phyloP scores from a whole-genome alignment of 108 stramenopile species.

The Skeletonema tropicum region DNA sequence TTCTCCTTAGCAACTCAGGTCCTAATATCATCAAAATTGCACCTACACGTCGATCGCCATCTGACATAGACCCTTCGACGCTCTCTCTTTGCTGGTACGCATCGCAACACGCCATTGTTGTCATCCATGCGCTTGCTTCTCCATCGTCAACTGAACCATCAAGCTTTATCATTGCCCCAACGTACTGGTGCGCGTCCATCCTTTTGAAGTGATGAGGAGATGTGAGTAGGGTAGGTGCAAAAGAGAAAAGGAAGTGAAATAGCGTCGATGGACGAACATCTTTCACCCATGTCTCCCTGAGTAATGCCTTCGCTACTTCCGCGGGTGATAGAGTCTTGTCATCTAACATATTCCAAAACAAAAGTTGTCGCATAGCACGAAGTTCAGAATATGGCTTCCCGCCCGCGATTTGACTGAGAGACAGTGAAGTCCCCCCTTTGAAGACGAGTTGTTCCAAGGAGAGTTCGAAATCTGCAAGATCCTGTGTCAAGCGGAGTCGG shows the following conservation, averaged over 20 bases:
- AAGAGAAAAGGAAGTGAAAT: conserved; percentile 84
- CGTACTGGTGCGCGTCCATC: conserved; percentile 81
- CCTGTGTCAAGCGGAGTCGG: conserved; percentile 78
- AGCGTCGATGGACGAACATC: conserved; percentile 85
- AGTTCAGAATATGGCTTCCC: conserved; percentile 87
- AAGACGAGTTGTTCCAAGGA: conserved; percentile 77
- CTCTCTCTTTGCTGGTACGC: conserved; percentile 86
- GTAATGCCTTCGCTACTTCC: conserved; percentile 68
- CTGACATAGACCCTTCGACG: conserved; percentile 41
- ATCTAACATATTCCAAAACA: conserved; percentile 88
- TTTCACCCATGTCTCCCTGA: conserved; percentile 82
- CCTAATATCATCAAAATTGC: conserved; percentile 80
- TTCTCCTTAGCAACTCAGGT: conserved; percentile 75
- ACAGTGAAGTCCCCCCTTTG: conserved; percentile 53
- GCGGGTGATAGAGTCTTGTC: conserved; percentile 56
- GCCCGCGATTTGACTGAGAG: conserved; percentile 67
- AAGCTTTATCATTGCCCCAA: conserved; percentile 60
- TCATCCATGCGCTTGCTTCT: conserved; percentile 89
- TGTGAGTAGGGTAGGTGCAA: conserved; percentile 75
- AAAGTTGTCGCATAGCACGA: conserved; percentile 83
- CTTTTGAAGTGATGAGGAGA: conserved; percentile 87
- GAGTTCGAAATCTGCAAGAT: conserved; percentile 87
- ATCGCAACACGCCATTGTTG: conserved; percentile 85
- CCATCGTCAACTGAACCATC: conserved; percentile 85
- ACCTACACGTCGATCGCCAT: conserved; percentile 74